phyloP scores from a whole-genome alignment of 306 rosid genomes.

The Sindora glabra region DNA sequence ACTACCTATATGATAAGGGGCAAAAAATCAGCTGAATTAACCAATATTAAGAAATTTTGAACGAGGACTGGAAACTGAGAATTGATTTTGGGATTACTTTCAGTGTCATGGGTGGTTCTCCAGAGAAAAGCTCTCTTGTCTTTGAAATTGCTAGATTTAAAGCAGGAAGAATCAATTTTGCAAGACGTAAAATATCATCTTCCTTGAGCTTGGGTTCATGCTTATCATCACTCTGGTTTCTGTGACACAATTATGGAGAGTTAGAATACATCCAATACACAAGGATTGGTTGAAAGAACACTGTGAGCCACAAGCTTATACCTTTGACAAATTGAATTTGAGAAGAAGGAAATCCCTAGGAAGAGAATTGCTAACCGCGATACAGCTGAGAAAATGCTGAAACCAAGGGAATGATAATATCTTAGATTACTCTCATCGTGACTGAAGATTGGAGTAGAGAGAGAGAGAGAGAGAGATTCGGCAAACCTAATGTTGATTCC shows the following conservation, averaged over 20 bases:
- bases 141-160: conserved; percentile 54
- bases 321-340: conserved; percentile 66
- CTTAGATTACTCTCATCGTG: neutral
- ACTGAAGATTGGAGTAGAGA: neutral
- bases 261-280: neutral
- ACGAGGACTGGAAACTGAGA: neutral
- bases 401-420: neutral
- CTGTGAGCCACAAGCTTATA: conserved; percentile 7
- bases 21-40: neutral
- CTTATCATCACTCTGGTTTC: conserved; percentile 36
- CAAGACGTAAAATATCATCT: conserved; percentile 56
- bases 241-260: conserved; percentile 16
- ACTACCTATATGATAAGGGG: conserved; percentile 47
- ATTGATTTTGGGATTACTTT: conserved; percentile 41
- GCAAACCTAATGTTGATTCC: conserved; percentile 60
- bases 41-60: conserved; percentile 1
- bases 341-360: conserved; percentile 61
- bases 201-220: conserved; percentile 49
- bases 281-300: neutral
- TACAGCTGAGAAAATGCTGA: conserved; percentile 64
- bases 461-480: neutral
- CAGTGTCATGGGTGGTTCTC: conserved; percentile 82
- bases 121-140: conserved; percentile 58
- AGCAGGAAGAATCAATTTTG: conserved; percentile 56
- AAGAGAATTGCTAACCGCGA: conserved; percentile 62